These are phyloP conservation scores for Acer yangbiense DNA, from an alignment of 345 rosid species.

Conservation along the genomic window DNA sequence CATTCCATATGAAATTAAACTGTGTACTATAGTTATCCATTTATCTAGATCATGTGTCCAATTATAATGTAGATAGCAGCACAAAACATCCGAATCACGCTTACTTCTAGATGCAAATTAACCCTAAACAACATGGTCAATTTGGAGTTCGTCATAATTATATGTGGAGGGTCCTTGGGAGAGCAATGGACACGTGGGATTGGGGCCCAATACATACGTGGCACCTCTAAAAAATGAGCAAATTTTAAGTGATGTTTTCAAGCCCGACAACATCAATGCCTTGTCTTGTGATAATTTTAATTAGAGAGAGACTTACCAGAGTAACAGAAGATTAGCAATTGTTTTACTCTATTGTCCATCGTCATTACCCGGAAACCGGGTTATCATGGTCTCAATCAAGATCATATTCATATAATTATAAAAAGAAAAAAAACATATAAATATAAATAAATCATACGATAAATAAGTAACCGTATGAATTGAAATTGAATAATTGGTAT, in stretches of 20 bases:
- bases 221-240: too few relatives aligned
- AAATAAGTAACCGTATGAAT: conserved; percentile 22
- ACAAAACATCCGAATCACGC: background rate
- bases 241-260: background rate
- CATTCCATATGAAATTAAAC: too few relatives aligned
- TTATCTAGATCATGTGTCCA: background rate
- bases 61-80: background rate
- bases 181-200: background rate
- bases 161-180: background rate
- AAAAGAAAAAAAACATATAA: background rate
- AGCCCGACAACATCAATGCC: background rate
- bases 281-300: background rate
- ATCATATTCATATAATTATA: background rate
- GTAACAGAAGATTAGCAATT: conserved; percentile 20
- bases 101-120: too few relatives aligned
- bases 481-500: conserved; percentile 8
- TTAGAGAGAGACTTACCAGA: background rate
- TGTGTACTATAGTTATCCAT: too few relatives aligned
- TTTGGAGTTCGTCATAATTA: background rate
- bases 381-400: background rate
- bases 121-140: background rate
- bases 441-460: background rate
- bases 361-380: conserved; percentile 21
- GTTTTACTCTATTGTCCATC: conserved; percentile 11
- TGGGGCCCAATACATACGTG: background rate